Conservation (phyloP, 2,329 filamentous ascomycete genomes). For the Xylaria sp. region DNA sequence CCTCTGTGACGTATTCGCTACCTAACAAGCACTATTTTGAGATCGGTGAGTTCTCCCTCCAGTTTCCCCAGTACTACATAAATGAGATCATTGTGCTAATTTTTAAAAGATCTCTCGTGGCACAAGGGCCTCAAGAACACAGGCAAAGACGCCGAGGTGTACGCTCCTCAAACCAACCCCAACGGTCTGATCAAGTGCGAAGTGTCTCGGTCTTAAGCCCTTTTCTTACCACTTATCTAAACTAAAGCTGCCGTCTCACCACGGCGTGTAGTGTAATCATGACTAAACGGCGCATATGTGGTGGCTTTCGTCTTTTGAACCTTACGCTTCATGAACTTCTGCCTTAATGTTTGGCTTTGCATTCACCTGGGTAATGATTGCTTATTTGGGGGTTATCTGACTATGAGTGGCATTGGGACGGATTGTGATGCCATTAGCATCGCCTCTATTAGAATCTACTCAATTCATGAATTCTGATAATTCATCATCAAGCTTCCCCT, state of each 20-base stretch:
- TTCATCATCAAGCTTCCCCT: conserved; percentile 11
- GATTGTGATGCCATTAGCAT: conserved; percentile 19
- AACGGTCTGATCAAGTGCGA: conserved; percentile 97
- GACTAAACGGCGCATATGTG: conserved; percentile 39
- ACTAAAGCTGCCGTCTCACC: conserved; percentile 18
- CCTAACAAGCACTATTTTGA: conserved; percentile 99
- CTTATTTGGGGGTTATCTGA: conserved; percentile 24
- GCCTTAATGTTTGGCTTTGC: conserved; percentile 17
- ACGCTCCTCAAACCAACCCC: conserved; percentile 89
- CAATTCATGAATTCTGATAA: conserved; percentile 31
- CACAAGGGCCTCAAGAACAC: conserved; percentile 96
- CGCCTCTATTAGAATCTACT: conserved; percentile 38
- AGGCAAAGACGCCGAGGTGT: conserved; percentile 94
- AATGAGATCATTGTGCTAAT: conserved; percentile 10
- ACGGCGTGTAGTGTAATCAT: conserved; percentile 35
- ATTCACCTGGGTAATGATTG: conserved; percentile 31
- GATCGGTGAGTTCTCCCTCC: conserved; percentile 71
- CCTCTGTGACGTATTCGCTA: conserved; percentile 81
- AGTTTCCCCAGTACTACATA: neutral
- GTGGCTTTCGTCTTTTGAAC: conserved; percentile 21
- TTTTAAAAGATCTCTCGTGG: conserved; percentile 83
- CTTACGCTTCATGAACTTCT: neutral
- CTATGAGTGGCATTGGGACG: conserved; percentile 9
- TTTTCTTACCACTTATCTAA: neutral
- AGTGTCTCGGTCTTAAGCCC: conserved; percentile 69